Base-by-base conservation (phyloP, 2,329 filamentous ascomycete genomes). In the Westerdykella sp. region DNA sequence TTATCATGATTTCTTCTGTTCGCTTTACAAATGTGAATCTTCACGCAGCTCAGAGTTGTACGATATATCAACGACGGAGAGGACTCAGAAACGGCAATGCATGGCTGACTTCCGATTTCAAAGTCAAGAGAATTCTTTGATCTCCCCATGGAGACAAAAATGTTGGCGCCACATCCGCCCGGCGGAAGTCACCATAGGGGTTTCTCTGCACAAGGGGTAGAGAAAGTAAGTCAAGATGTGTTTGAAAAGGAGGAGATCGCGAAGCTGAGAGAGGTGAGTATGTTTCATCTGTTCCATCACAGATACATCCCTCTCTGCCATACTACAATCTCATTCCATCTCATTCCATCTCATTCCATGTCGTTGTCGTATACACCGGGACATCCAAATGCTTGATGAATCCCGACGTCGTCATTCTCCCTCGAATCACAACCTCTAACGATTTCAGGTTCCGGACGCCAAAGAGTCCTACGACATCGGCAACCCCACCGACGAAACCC, bases 171-270 rank as follows among this genome's bases (percentile, higher is more conserved):
- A 0, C 69, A 71, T 46, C 68, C 69, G 1, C 57, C 62, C 13
- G 63, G 62, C 13, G 63, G 64, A 9, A 46, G 56, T 2, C 65
- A 68, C 41, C 67, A 71, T 50, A 56, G 68, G 12, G 69, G 67
- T 18, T 71, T 69, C 48, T 69, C 65, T 0, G 54, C 57, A 5
- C 59, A 62, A 0, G 67, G 66, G 1, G 34, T 63, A 11, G 67
- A 70, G 43, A 68, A 69, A 42, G 63, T 69, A 0, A 47, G 43
- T 6, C 62, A 66, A 41, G 47, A 62, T 39, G 35, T 40, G n/a
- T 66, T 57, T 40, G 55, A 51, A 16, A 42, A 42, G 0, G 48
- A 47, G 1, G 46, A 53, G 16, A 34, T 67, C 23, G 16, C 40
- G 1, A 51, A 51, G 16, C 23, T 57, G 6, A 45, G 61, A 22